These are phyloP conservation scores for Pseudocohnilembus persalinus DNA, from an alignment of 169 alveolate genomes.

Conservation along the genomic window DNA sequence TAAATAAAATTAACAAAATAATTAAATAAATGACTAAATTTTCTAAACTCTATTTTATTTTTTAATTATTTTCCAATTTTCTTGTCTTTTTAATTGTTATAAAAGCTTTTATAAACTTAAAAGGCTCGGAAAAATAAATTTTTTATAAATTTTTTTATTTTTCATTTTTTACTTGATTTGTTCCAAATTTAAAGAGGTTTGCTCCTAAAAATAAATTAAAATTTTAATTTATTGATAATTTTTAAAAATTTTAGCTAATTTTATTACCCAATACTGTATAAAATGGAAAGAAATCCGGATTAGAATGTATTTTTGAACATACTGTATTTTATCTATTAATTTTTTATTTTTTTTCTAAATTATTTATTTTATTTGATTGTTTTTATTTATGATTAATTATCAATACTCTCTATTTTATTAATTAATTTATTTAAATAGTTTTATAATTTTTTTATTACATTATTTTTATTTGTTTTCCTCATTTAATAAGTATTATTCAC, in stretches of 20 bases:
- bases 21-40: no score
- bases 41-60: no score
- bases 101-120: neutral
- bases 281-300: constrained; percentile 93
- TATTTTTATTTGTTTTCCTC: no score
- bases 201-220: constrained; percentile 31
- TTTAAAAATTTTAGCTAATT: neutral
- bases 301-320: constrained; percentile 94
- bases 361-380: neutral
- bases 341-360: no score
- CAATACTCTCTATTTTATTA: no score
- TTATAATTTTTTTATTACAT: no score
- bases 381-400: neutral
- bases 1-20: neutral
- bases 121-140: neutral
- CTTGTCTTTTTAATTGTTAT: neutral
- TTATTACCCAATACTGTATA: constrained; percentile 91
- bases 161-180: constrained; percentile 44
- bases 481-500: no score
- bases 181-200: constrained; percentile 95
- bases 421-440: neutral
- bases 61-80: no score
- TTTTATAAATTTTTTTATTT: no score
- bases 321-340: neutral
- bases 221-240: neutral